These are phyloP conservation scores for Tillandsia fasciculata DNA, from an alignment of 176 grass and related monocot genomes.

Conservation along the genomic window DNA sequence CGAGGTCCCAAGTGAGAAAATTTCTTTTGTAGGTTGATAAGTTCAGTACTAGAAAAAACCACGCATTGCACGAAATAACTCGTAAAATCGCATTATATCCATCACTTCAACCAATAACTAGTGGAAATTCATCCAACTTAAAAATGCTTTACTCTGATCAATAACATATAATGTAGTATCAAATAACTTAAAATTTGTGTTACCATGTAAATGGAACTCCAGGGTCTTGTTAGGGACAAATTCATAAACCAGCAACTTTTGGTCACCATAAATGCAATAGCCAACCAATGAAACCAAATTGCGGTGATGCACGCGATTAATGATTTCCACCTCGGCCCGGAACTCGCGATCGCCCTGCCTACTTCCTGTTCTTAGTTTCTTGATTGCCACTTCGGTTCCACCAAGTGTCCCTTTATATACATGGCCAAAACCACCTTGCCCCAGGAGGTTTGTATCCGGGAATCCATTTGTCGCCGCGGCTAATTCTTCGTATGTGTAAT, in stretches of 20 bases:
- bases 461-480: constrained; percentile 49
- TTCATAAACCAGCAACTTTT: constrained; percentile 71
- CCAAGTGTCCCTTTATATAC: constrained; percentile 61
- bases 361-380: constrained; percentile 52
- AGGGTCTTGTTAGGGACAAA: constrained; percentile 85
- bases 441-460: constrained; percentile 66
- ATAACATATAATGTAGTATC: not conserved
- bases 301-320: constrained; percentile 77
- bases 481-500: constrained; percentile 63
- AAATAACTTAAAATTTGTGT: not conserved
- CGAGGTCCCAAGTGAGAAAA: not conserved
- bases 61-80: too few species aligned
- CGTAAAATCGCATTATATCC: not conserved
- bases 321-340: constrained; percentile 78
- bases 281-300: constrained; percentile 80
- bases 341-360: constrained; percentile 85
- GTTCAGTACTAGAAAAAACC: too few species aligned
- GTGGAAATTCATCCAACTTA: too few species aligned
- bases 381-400: constrained; percentile 70
- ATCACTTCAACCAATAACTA: not conserved
- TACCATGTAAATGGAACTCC: constrained; percentile 70
- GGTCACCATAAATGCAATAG: constrained; percentile 63
- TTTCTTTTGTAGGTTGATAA: not conserved
- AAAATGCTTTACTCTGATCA: too few species aligned
- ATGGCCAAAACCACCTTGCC: constrained; percentile 73